Percentiles rank a stretch among this genome's conserved stretches.
Conservation (phyloP, 2,329 filamentous ascomycete genomes). For the Pseudodiploospora longispora region DNA sequence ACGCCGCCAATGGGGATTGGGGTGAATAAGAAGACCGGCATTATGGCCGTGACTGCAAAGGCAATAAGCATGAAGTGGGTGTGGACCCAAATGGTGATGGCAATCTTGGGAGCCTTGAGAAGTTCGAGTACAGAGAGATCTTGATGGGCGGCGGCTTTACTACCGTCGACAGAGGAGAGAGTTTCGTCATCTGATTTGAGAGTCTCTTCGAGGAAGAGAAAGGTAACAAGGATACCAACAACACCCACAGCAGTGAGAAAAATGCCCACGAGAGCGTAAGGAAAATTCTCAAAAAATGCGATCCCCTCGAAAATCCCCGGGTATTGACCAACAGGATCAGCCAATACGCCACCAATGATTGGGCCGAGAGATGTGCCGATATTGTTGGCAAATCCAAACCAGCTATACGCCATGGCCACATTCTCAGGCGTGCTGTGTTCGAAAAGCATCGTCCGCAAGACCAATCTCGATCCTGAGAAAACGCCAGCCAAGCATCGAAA, state of each 20-base stretch:
- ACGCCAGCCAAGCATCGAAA: constrained; percentile 64
- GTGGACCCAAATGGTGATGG: constrained; percentile 57
- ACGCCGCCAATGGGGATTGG: constrained; percentile 55
- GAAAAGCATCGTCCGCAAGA: constrained; percentile 68
- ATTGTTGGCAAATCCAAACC: constrained; percentile 69
- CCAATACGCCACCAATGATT: constrained; percentile 59
- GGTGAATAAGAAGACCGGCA: constrained; percentile 63
- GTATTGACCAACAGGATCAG: constrained; percentile 59
- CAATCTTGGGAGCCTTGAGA: constrained; percentile 55
- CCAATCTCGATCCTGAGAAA: constrained; percentile 67
- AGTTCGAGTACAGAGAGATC: constrained; percentile 31
- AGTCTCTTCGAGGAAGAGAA: constrained; percentile 57
- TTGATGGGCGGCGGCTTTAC: background rate
- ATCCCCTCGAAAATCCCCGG: constrained; percentile 40
- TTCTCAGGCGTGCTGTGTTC: constrained; percentile 63
- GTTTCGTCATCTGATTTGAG: constrained; percentile 19
- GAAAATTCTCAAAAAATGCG: constrained; percentile 39
- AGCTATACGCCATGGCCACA: constrained; percentile 66
- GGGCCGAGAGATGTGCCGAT: constrained; percentile 67
- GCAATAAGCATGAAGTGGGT: constrained; percentile 60
- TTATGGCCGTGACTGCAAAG: constrained; percentile 62
- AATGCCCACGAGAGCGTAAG: constrained; percentile 49
- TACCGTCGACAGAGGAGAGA: constrained; percentile 1
- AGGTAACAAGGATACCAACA: constrained; percentile 30
- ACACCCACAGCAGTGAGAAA: constrained; percentile 42